Percentiles rank a stretch among this genome's conserved stretches.
phyloP scores from a whole-genome alignment of 1,284 basidiomycete genomes.

The Golubevia sp. region DNA sequence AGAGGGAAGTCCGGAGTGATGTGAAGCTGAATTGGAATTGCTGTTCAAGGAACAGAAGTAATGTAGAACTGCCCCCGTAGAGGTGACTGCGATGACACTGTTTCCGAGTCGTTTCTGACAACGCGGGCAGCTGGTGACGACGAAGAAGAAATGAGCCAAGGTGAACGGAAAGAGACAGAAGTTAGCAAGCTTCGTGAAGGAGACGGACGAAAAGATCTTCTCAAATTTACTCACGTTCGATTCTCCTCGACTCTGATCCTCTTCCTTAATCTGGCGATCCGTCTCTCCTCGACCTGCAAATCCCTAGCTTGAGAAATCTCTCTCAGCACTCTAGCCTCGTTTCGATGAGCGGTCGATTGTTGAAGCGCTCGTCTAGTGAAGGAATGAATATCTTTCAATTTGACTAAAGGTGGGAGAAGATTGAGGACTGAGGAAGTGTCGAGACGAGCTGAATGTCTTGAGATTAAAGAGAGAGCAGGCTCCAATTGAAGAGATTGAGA shows the following conservation, averaged over 20 bases:
- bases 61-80: not conserved
- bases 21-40: too few species aligned
- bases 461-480: slow-evolving; percentile 82
- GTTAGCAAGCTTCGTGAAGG: not conserved
- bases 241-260: not conserved
- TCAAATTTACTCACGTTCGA: slow-evolving; percentile 2
- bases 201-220: not conserved
- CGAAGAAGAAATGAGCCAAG: not conserved
- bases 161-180: not conserved
- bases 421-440: slow-evolving; percentile 79
- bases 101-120: slow-evolving; percentile 93
- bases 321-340: slow-evolving; percentile 10
- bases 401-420: slow-evolving; percentile 84
- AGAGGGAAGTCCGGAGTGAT: too few species aligned
- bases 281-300: not conserved
- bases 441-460: slow-evolving; percentile 78
- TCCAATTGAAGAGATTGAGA: slow-evolving; percentile 24
- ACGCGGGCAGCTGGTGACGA: slow-evolving; percentile 76
- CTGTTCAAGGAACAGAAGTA: not conserved
- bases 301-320: not conserved
- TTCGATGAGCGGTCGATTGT: slow-evolving; percentile 18
- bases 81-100: slow-evolving; percentile 82
- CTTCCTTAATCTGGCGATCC: not conserved
- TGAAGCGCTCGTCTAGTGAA: slow-evolving; percentile 65
- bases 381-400: slow-evolving; percentile 74